phyloP scores from a whole-genome alignment of 345 rosid species.

The Camelina laxa region DNA sequence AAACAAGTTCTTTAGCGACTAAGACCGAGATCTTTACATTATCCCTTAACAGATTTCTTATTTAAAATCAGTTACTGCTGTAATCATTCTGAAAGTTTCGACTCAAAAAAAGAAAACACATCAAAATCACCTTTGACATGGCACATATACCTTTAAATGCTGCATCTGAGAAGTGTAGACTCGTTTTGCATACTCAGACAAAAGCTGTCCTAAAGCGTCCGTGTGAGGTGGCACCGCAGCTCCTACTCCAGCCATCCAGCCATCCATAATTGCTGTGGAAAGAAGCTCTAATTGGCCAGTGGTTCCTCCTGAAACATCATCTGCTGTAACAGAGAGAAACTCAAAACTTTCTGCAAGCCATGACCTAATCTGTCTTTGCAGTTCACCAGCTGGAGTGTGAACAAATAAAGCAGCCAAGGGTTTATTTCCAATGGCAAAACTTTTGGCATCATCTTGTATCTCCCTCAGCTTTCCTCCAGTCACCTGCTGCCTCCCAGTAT shows the following conservation, averaged over 20 bases:
- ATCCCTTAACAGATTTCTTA: background rate
- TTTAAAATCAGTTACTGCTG: background rate
- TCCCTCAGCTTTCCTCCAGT: constrained; percentile 99
- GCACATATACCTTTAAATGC: constrained; percentile 77
- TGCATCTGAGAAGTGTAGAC: constrained; percentile 94
- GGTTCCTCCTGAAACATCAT: constrained; percentile 77
- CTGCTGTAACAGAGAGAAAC: constrained; percentile 87
- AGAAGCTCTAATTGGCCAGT: constrained; percentile 98
- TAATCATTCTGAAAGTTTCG: constrained; percentile 1
- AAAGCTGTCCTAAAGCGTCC: constrained; percentile 95
- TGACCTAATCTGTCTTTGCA: constrained; percentile 90
- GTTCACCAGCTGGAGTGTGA: constrained; percentile 97
- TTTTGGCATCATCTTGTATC: constrained; percentile 96
- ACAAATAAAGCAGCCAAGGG: constrained; percentile 96
- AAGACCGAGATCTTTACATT: constrained; percentile 3
- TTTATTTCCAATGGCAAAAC: constrained; percentile 90
- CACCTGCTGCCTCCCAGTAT: constrained; percentile 88
- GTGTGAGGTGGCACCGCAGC: constrained; percentile 95
- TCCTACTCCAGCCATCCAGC: constrained; percentile 99
- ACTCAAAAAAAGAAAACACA: background rate
- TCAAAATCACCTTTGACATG: background rate
- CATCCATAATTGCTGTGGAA: constrained; percentile 99
- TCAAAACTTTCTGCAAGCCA: constrained; percentile 98
- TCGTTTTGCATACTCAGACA: constrained; percentile 90
- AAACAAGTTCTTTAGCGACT: constrained; percentile 15